Conservation (phyloP, 2,329 filamentous ascomycete genomes). For the Phaeosphaeria sp. region DNA sequence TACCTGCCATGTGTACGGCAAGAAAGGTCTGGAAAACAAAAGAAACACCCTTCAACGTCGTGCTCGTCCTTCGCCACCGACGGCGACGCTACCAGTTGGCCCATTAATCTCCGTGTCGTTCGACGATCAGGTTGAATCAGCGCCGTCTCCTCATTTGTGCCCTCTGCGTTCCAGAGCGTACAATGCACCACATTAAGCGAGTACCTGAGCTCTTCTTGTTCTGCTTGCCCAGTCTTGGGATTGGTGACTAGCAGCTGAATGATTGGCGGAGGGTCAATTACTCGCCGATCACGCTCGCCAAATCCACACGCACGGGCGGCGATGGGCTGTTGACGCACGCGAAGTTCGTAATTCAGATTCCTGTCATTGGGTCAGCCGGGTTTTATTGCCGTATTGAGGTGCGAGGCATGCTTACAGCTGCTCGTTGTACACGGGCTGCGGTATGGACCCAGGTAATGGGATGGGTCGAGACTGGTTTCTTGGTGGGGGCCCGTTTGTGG, state of each 20-base stretch:
- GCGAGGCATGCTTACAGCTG: constrained; percentile 44
- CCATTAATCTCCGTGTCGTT: constrained; percentile 79
- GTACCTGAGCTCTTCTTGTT: constrained; percentile 67
- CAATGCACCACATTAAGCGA: constrained; percentile 77
- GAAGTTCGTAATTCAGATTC: constrained; percentile 57
- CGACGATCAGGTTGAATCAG: constrained; percentile 73
- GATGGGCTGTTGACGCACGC: constrained; percentile 77
- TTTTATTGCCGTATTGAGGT: constrained; percentile 19
- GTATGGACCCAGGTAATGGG: constrained; percentile 47
- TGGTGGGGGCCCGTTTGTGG: constrained; percentile 35
- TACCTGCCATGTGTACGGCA: constrained; percentile 80
- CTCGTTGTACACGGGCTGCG: constrained; percentile 48
- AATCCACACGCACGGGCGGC: constrained; percentile 83
- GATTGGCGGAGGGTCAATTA: constrained; percentile 85
- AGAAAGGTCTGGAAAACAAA: constrained; percentile 83
- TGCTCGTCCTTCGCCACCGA: constrained; percentile 79
- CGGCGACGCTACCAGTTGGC: constrained; percentile 76
- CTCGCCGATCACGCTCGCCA: constrained; percentile 79
- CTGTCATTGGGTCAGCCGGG: constrained; percentile 34
- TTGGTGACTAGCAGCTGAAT: constrained; percentile 74
- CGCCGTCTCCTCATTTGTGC: constrained; percentile 70
- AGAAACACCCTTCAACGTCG: constrained; percentile 78
- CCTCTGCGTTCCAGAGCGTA: constrained; percentile 74
- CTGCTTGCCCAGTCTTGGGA: constrained; percentile 54
- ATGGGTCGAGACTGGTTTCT: constrained; percentile 36